Conservation (phyloP, 805 yeast genomes). For the Saturnispora sanitii region DNA sequence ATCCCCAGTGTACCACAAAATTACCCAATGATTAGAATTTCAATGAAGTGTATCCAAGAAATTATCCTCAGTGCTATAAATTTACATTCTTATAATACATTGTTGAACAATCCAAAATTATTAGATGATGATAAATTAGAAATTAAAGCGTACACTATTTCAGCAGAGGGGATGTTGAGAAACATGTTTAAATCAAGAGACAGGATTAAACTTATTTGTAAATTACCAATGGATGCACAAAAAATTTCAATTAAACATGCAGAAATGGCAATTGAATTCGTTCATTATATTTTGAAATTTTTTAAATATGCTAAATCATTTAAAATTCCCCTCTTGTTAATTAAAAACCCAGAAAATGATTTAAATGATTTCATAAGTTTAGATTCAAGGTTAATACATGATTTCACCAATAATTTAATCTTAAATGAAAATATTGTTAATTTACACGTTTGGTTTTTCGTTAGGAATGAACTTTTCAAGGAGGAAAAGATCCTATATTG, state of each 20-base stretch:
- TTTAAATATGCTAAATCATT: slow-evolving; percentile 55
- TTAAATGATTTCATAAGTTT: slow-evolving; percentile 11
- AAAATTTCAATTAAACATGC: slow-evolving; percentile 56
- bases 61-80: slow-evolving; percentile 38
- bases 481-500: slow-evolving; percentile 53
- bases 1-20: slow-evolving; percentile 22
- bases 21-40: slow-evolving; percentile 59
- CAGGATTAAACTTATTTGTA: slow-evolving; percentile 44
- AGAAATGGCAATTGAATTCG: slow-evolving; percentile 50
- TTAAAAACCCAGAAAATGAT: slow-evolving; percentile 14
- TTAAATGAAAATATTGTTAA: slow-evolving; percentile 52
- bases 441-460: slow-evolving; percentile 53
- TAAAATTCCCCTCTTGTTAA: slow-evolving; percentile 28
- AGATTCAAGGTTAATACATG: background rate
- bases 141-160: slow-evolving; percentile 22
- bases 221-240: slow-evolving; percentile 53
- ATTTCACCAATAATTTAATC: slow-evolving; percentile 35
- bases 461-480: slow-evolving; percentile 51
- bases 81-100: slow-evolving; percentile 27
- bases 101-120: slow-evolving; percentile 31
- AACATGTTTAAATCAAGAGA: slow-evolving; percentile 62
- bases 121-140: slow-evolving; percentile 38
- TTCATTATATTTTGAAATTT: slow-evolving; percentile 54
- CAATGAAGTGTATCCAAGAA: slow-evolving; percentile 57
- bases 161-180: slow-evolving; percentile 33